Conservation (phyloP, 176 grass and related monocot species). For the Juncus effusus region DNA sequence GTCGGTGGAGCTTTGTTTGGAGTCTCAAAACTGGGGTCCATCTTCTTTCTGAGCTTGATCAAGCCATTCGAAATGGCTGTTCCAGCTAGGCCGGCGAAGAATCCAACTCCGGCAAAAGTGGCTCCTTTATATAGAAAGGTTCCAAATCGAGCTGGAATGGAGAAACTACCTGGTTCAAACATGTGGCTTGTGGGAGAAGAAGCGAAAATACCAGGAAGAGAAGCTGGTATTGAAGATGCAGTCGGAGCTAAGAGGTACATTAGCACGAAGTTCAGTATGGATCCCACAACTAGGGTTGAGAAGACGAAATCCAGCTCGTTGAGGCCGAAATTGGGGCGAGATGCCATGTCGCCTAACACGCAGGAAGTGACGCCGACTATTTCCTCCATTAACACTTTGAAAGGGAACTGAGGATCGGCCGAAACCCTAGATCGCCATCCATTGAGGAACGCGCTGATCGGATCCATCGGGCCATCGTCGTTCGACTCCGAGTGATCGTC, state of each 20-base stretch:
- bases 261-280: constrained; percentile 85
- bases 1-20: constrained; percentile 81
- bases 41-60: constrained; percentile 59
- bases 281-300: constrained; percentile 88
- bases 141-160: constrained; percentile 52
- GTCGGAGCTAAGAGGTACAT: constrained; percentile 89
- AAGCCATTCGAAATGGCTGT: constrained; percentile 70
- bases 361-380: constrained; percentile 69
- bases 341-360: constrained; percentile 79
- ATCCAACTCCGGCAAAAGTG: constrained; percentile 58
- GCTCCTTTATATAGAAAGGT: constrained; percentile 65
- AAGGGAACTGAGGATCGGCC: constrained; percentile 74
- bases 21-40: constrained; percentile 66
- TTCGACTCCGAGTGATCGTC: constrained; percentile 7
- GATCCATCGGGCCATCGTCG: constrained; percentile 15
- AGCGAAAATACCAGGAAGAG: constrained; percentile 27
- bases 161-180: constrained; percentile 67
- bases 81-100: constrained; percentile 56
- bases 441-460: constrained; percentile 54
- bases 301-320: constrained; percentile 92
- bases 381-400: constrained; percentile 96
- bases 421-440: constrained; percentile 76
- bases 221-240: constrained; percentile 33
- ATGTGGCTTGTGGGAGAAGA: constrained; percentile 60
- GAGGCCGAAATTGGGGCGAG: constrained; percentile 79